phyloP scores from a whole-genome alignment of 1,284 basidiomycete genomes.

The Microstroma glucosiphilum region DNA sequence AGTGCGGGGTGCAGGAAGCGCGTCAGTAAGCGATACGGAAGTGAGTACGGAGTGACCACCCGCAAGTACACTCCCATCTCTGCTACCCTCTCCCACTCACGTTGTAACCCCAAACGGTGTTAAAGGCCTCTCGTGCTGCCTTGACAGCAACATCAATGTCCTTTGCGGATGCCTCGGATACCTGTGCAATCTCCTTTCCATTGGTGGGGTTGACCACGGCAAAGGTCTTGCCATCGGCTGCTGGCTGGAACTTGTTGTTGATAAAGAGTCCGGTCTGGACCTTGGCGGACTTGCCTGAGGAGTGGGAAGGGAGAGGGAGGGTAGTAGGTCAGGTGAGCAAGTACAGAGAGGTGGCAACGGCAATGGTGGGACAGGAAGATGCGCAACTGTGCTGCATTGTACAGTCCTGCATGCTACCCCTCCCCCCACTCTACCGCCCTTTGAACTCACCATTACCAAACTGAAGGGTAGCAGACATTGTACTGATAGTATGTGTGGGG shows the following conservation, averaged over 20 bases:
- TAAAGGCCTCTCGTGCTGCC: slow-evolving; percentile 38
- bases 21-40: neutral
- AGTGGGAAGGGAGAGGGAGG: slow-evolving; percentile 47
- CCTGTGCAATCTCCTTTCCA: slow-evolving; percentile 44
- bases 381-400: neutral
- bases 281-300: slow-evolving; percentile 31
- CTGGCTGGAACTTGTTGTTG: slow-evolving; percentile 45
- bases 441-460: slow-evolving; percentile 3
- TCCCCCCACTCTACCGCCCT: neutral
- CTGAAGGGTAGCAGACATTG: slow-evolving; percentile 5
- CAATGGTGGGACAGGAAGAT: neutral
- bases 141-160: slow-evolving; percentile 43
- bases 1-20: neutral
- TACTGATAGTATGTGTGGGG: neutral
- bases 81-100: slow-evolving; percentile 1
- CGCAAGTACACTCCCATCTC: neutral
- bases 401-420: neutral
- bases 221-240: slow-evolving; percentile 43
- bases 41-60: slow-evolving; percentile 3
- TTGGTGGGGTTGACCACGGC: slow-evolving; percentile 42
- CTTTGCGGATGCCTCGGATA: slow-evolving; percentile 44
- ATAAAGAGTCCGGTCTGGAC: slow-evolving; percentile 41
- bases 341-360: neutral
- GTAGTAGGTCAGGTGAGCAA: slow-evolving; percentile 15
- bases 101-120: slow-evolving; percentile 39